Percentiles rank a stretch among this genome's conserved stretches.
phyloP scores from a whole-genome alignment of 257 asterid genomes.

The Petunia secreta region DNA sequence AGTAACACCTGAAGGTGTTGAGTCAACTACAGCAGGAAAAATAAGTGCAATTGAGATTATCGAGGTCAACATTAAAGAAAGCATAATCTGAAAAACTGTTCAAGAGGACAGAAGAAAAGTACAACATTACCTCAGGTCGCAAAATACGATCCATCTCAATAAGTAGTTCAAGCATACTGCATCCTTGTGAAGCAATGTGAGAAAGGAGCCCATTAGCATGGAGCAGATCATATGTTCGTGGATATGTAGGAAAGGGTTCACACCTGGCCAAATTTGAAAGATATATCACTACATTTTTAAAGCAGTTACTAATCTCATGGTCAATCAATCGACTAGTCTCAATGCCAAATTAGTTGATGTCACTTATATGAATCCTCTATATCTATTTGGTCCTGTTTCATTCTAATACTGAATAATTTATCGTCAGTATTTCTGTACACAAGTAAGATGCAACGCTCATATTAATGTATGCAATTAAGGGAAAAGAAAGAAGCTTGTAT shows the following conservation, averaged over 20 bases:
- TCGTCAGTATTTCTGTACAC: background rate
- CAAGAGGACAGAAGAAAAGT: background rate
- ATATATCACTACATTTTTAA: background rate
- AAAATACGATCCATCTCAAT: conserved; percentile 90
- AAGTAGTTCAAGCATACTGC: conserved; percentile 61
- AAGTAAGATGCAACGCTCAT: background rate
- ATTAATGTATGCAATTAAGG: background rate
- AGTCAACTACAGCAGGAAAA: background rate
- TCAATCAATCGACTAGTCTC: background rate
- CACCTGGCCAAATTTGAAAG: conserved; percentile 58
- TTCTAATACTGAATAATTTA: background rate
- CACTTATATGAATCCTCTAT: background rate
- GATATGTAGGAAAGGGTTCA: conserved; percentile 94
- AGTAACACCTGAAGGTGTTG: background rate
- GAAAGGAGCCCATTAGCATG: conserved; percentile 79
- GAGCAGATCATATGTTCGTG: conserved; percentile 91
- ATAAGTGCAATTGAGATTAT: background rate
- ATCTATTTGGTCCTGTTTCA: background rate
- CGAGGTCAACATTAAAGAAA: background rate
- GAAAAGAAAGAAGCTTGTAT: background rate
- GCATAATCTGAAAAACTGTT: background rate
- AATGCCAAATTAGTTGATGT: background rate
- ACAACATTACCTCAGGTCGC: conserved; percentile 77
- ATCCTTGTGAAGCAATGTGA: conserved; percentile 50
- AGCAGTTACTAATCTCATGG: background rate